Evolutionary conservation across 768 basidiomycete genomes (phyloP), one percentile per base, ranked within the genome.

Genomic region (Lactifluus subvellereus): DNA sequence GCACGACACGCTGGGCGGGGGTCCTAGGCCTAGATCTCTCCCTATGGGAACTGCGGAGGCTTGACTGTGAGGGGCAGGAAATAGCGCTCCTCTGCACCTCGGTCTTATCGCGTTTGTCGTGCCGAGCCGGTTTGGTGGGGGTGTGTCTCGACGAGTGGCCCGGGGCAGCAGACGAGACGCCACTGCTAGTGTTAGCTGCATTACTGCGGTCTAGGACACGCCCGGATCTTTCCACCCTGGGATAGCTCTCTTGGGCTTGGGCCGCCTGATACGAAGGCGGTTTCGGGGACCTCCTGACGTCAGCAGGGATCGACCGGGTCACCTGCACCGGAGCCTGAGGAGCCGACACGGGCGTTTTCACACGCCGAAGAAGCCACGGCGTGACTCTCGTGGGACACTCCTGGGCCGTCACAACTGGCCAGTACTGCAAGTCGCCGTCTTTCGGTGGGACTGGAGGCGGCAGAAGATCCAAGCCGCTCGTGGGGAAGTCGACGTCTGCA

Each of bases 341-440:
- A 7, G 27, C 20, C 33, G 45, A 33, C 32, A 43, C 35, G 7
- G 57, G 42, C 20, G 57, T 38, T 18, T 59, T 63, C 47, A 63
- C 57, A 40, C 37, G 57, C 32, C 62, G 57, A 7, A 54, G 22
- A 9, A 63, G 57, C 62, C 62, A 63, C 7, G 62, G 62, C 47
- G 57, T 63, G 52, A 63, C 62, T 63, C 62, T 57, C 6, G 42
- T 7, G 35, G 57, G 38, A 49, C 38, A 32, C 14, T 55, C 54
- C 27, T 27, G 27, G 27, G 27, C 27, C 9, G 22, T 40, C 2
- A 22, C 35, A 13, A 20, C 14, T 10, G 11, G 32, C 53, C 10
- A 18, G 4, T 30, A 45, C 33, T 6, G 33, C 27, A 20, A 14
- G 4, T 9, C 61, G 14, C 40, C 27, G 52, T 18, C 6, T 33